Percentiles rank a stretch among this genome's conserved stretches.
phyloP scores from a whole-genome alignment of 345 rosid genomes.

The Populus alba region DNA sequence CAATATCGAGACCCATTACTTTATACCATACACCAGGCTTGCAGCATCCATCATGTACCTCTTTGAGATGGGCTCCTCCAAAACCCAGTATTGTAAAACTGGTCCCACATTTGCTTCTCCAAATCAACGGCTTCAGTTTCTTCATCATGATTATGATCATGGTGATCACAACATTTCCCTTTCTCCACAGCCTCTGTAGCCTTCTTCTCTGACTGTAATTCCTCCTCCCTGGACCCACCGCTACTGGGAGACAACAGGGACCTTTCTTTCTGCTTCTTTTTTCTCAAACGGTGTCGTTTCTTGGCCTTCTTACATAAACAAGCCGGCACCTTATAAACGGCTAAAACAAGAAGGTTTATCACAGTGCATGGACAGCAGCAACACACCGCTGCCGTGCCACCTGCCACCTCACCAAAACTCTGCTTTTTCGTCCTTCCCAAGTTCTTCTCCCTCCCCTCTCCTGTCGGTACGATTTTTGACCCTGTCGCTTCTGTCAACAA shows the following conservation, averaged over 20 bases:
- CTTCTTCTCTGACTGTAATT: slow-evolving; percentile 13
- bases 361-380: slow-evolving; percentile 72
- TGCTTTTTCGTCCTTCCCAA: background rate
- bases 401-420: slow-evolving; percentile 46
- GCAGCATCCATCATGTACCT: background rate
- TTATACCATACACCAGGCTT: background rate
- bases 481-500: background rate
- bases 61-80: slow-evolving; percentile 63
- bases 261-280: slow-evolving; percentile 30
- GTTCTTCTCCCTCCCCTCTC: background rate
- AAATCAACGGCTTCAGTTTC: slow-evolving; percentile 30
- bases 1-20: background rate
- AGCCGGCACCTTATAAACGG: slow-evolving; percentile 54
- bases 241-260: slow-evolving; percentile 27
- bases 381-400: slow-evolving; percentile 57
- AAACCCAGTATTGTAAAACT: slow-evolving; percentile 57
- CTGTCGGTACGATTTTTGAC: background rate
- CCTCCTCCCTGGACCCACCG: slow-evolving; percentile 7
- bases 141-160: slow-evolving; percentile 18
- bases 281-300: slow-evolving; percentile 31
- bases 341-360: slow-evolving; percentile 49
- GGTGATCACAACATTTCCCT: slow-evolving; percentile 27
- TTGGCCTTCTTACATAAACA: slow-evolving; percentile 52
- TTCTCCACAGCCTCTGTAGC: slow-evolving; percentile 30
- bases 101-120: slow-evolving; percentile 61